Evolutionary conservation across 2,329 filamentous ascomycete genomes (phyloP), one percentile per base, ranked within the genome.

Genomic region (Pseudogymnoascus sp.): DNA sequence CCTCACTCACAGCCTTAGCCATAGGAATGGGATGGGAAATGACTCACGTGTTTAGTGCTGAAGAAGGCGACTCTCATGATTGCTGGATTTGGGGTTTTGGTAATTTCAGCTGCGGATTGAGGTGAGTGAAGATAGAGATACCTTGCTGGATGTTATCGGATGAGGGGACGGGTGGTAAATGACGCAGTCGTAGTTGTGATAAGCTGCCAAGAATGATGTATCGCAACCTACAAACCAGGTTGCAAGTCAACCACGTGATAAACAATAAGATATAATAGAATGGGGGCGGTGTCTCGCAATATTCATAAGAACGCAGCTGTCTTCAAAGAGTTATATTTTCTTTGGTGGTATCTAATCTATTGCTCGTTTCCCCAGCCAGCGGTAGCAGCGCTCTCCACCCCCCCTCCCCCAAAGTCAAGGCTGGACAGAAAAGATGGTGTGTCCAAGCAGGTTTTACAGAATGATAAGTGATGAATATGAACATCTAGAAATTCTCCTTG

Each of bases 401-500:
- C 18, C 18, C 18, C 2, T n/a, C 47, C 43, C 43, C 47, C 9
- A 53, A 53, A 53, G 18, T 53, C 47, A 53, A 33, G 28, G 47
- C 47, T 14, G n/a, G 47, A 20, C 47, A 53, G 30, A 4, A 53
- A 53, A 53, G 11, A 33, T 20, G 20, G 22, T 14, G 33, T 53
- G 47, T 11, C 47, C 47, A 35, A 12, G n/a, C 25, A 35, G 28
- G n/a, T 14, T 25, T 25, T 33, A 53, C 28, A 53, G 47, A 53
- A 53, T 53, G 47, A 53, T 18, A 35, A 53, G 20, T 53, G 43
- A 50, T 53, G 47, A 53, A 53, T 53, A 33, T 53, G 9, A 8
- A 53, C n/a, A 53, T 18, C 66, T 75, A 80, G 68, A 80, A 80
- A 68, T 80, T 80, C 71, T 80, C 78, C 71, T 80, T 79, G 15